Percentiles rank a stretch among this genome's conserved stretches.
Conservation (phyloP, 805 yeast genomes). For the Alloascoidea africana region DNA sequence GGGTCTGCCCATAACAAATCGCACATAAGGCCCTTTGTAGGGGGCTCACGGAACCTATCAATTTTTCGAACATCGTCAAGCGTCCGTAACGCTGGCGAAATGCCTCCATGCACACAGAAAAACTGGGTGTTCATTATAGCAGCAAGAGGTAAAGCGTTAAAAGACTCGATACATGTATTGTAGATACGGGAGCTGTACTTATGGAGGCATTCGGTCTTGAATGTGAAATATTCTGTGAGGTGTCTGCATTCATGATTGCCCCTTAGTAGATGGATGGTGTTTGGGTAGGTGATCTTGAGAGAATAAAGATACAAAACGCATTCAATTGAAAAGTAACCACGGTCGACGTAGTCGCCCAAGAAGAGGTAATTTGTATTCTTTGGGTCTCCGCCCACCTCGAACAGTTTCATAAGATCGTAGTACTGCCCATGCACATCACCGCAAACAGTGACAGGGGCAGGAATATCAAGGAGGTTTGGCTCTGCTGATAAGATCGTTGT, state of each 20-base stretch:
- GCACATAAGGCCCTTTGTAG: slow-evolving; percentile 87
- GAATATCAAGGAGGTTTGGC: slow-evolving; percentile 67
- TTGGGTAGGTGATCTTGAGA: slow-evolving; percentile 61
- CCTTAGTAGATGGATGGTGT: slow-evolving; percentile 64
- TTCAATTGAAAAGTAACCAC: slow-evolving; percentile 86
- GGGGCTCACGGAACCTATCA: slow-evolving; percentile 83
- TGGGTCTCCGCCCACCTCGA: slow-evolving; percentile 91
- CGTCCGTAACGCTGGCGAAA: slow-evolving; percentile 68
- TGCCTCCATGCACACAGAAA: slow-evolving; percentile 93
- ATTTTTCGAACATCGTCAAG: slow-evolving; percentile 53
- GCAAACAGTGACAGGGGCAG: slow-evolving; percentile 90
- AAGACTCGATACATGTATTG: slow-evolving; percentile 60
- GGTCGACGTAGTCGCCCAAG: slow-evolving; percentile 88
- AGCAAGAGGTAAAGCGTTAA: slow-evolving; percentile 79
- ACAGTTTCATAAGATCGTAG: slow-evolving; percentile 75
- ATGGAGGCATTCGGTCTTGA: slow-evolving; percentile 78
- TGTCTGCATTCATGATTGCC: slow-evolving; percentile 95
- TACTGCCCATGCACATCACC: slow-evolving; percentile 98
- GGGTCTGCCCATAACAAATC: slow-evolving; percentile 97
- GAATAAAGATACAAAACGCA: slow-evolving; percentile 59
- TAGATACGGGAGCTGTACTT: slow-evolving; percentile 57
- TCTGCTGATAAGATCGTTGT: slow-evolving; percentile 48
- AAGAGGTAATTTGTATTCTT: slow-evolving; percentile 61
- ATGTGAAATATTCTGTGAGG: slow-evolving; percentile 87
- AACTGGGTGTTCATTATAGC: slow-evolving; percentile 91